Percentiles rank a stretch among this genome's conserved stretches.
These are phyloP conservation scores for Amylocarpus encephaloides DNA, from an alignment of 2,329 filamentous ascomycete genomes.

Conservation along the genomic window DNA sequence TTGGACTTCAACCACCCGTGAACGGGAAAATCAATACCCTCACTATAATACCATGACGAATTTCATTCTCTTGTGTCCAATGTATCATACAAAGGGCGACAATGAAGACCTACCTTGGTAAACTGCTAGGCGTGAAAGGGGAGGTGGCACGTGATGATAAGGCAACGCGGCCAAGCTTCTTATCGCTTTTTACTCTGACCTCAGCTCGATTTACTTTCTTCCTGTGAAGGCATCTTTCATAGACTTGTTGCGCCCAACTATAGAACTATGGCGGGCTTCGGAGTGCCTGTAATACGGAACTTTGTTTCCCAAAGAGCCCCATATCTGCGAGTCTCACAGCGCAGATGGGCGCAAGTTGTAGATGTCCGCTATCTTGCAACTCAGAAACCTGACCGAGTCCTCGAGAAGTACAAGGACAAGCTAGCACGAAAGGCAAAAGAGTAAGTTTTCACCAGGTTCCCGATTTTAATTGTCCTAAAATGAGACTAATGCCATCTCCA, in stretches of 20 bases:
- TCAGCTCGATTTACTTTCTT: background rate
- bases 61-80: too few species aligned
- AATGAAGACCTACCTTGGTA: too few species aligned
- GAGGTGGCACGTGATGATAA: too few species aligned
- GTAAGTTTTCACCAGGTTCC: constrained; percentile 29
- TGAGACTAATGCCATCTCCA: constrained; percentile 12
- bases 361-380: constrained; percentile 87
- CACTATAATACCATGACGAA: too few species aligned
- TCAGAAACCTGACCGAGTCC: constrained; percentile 59
- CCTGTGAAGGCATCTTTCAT: background rate
- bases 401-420: constrained; percentile 84
- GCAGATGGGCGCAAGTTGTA: constrained; percentile 85
- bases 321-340: constrained; percentile 45
- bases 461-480: background rate
- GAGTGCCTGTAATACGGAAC: constrained; percentile 44
- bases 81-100: too few species aligned
- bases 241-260: background rate
- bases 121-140: too few species aligned
- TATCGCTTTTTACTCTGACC: too few species aligned
- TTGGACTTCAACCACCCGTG: too few species aligned
- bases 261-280: constrained; percentile 42
- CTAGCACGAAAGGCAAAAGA: constrained; percentile 73
- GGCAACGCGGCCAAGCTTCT: too few species aligned
- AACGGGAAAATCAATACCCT: too few species aligned
- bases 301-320: constrained; percentile 26